These are phyloP conservation scores for Volvox carteri DNA, from an alignment of 163 green algal genomes.

Conservation along the genomic window DNA sequence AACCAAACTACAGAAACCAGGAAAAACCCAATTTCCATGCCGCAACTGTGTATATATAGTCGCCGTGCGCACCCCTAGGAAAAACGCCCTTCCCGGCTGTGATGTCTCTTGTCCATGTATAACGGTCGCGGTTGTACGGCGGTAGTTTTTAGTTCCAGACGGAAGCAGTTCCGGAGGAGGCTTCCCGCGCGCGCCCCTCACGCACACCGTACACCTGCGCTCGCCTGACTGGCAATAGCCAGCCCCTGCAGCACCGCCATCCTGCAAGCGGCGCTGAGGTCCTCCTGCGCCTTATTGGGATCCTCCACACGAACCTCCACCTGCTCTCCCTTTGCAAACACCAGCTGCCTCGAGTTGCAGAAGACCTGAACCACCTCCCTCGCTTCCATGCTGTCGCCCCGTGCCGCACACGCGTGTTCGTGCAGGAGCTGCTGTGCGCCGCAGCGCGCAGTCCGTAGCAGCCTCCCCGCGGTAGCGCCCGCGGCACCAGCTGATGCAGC, in stretches of 20 bases:
- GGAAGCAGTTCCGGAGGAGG: no score
- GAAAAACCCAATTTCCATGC: no score
- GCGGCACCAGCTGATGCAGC: background rate
- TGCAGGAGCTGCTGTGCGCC: slow-evolving; percentile 46
- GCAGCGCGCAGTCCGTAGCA: slow-evolving; percentile 44
- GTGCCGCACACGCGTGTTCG: background rate
- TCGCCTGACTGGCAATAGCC: background rate
- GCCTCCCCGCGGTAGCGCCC: background rate
- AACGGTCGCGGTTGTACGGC: no score
- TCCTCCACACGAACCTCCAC: slow-evolving; percentile 42
- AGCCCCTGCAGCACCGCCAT: slow-evolving; percentile 37
- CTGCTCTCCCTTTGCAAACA: background rate
- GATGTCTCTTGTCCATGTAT: no score
- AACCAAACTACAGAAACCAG: no score
- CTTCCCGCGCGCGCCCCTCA: no score
- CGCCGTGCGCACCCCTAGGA: no score
- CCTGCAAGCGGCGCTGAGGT: slow-evolving; percentile 29
- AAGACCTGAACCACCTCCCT: slow-evolving; percentile 29
- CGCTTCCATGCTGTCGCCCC: background rate
- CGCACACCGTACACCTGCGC: slow-evolving; percentile 9
- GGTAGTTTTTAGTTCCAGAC: no score
- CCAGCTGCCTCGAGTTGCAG: slow-evolving; percentile 31
- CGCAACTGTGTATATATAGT: no score
- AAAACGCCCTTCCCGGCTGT: no score
- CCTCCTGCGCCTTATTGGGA: slow-evolving; percentile 40